A percentile compares a stretch with the other conserved stretches of the same genome.
phyloP scores from a whole-genome alignment of 2,329 filamentous ascomycete species.

The Pseudopyricularia javanii region DNA sequence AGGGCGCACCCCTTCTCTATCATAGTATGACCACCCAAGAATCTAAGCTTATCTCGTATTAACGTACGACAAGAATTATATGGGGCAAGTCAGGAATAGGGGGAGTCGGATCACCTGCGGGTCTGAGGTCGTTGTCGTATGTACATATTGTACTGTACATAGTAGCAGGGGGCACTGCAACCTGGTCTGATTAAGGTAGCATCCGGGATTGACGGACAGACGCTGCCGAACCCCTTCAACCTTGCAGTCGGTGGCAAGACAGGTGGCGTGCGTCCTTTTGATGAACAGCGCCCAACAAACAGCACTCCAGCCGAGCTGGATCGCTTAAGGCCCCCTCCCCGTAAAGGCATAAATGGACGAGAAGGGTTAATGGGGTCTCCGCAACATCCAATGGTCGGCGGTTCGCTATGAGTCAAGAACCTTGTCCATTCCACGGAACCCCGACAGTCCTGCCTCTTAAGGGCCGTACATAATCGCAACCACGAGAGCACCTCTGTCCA shows the following conservation, averaged over 20 bases:
- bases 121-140: no score
- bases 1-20: not conserved
- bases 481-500: not conserved
- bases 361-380: no score
- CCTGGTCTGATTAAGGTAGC: no score
- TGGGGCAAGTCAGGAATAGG: not conserved
- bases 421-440: not conserved
- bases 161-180: no score
- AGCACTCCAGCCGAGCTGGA: not conserved
- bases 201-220: no score
- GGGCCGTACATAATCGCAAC: not conserved
- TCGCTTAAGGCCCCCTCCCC: not conserved
- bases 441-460: not conserved
- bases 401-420: not conserved
- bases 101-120: no score
- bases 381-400: not conserved
- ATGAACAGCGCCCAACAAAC: not conserved
- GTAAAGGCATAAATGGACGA: no score
- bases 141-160: no score
- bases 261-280: not conserved
- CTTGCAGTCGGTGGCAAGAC: not conserved
- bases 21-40: not conserved
- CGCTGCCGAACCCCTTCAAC: not conserved
- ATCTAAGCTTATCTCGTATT: not conserved
- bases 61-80: not conserved